Evolutionary conservation across 495 filamentous ascomycete genomes (phyloP).

Genomic region (Choiromyces venosus): DNA sequence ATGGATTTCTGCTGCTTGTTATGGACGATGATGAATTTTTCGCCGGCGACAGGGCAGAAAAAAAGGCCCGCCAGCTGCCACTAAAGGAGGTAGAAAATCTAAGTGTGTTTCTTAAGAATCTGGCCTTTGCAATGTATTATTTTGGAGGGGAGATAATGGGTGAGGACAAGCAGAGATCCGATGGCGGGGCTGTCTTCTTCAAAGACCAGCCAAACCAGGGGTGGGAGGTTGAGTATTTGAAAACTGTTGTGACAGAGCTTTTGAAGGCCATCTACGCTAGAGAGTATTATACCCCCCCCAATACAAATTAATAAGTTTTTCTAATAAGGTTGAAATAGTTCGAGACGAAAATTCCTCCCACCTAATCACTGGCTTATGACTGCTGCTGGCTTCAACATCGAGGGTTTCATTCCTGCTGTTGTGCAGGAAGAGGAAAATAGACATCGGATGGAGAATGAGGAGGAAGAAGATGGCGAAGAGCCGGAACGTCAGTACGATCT

Average conservation of each 20-base stretch:
- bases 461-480: constrained; percentile 50
- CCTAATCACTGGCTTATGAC: constrained; percentile 92
- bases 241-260: constrained; percentile 73
- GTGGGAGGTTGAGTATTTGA: constrained; percentile 72
- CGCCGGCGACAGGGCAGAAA: constrained; percentile 39
- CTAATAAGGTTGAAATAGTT: constrained; percentile 47
- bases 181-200: constrained; percentile 43
- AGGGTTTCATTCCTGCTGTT: constrained; percentile 77
- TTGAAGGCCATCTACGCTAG: constrained; percentile 86
- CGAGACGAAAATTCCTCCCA: constrained; percentile 75
- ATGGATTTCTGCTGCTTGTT: constrained; percentile 81
- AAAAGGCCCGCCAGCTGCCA: constrained; percentile 48
- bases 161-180: constrained; percentile 48
- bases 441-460: constrained; percentile 57
- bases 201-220: constrained; percentile 53
- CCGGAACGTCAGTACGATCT: constrained; percentile 41
- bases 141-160: constrained; percentile 63
- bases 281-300: constrained; percentile 53
- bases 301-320: not conserved
- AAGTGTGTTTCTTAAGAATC: constrained; percentile 79
- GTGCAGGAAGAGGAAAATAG: constrained; percentile 82
- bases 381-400: constrained; percentile 74
- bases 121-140: constrained; percentile 89
- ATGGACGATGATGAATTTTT: constrained; percentile 91
- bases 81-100: constrained; percentile 67